A percentile compares a stretch with the other conserved stretches of the same genome.
These are phyloP conservation scores for Tuber indicum DNA, from an alignment of 495 filamentous ascomycete species.

Conservation along the genomic window DNA sequence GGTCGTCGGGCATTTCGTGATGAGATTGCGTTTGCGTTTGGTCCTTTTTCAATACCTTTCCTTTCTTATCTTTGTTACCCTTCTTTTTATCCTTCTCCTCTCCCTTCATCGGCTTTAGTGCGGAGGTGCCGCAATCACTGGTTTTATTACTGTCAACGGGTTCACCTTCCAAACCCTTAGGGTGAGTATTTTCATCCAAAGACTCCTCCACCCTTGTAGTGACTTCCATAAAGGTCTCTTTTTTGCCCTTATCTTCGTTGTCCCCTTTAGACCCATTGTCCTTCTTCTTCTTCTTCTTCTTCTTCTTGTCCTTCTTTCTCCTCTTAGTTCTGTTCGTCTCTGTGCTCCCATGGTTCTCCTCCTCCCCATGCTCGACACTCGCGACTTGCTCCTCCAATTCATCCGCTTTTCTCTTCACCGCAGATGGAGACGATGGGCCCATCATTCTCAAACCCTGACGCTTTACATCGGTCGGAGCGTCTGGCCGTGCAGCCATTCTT, in stretches of 20 bases:
- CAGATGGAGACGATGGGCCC: neutral
- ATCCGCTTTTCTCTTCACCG: neutral
- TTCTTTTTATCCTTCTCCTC: slow-evolving; percentile 6
- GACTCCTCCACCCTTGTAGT: neutral
- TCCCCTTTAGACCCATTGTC: slow-evolving; percentile 7
- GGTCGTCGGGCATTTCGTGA: neutral
- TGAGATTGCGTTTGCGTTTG: neutral
- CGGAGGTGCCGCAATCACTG: neutral
- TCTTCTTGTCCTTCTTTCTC: slow-evolving; percentile 12
- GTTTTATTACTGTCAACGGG: neutral
- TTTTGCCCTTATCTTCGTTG: neutral
- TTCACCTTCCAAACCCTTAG: neutral
- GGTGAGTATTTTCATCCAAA: neutral
- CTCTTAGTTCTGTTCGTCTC: slow-evolving; percentile 9
- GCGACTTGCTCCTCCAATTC: neutral
- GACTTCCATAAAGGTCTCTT: neutral
- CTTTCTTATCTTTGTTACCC: neutral
- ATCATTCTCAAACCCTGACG: neutral
- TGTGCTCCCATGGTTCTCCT: slow-evolving; percentile 7
- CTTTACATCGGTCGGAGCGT: neutral
- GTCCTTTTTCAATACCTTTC: slow-evolving; percentile 1
- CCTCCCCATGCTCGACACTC: slow-evolving; percentile 4
- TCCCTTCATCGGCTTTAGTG: slow-evolving; percentile 12
- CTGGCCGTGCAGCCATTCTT: neutral
- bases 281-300: slow-evolving; percentile 19